Conservation (phyloP, 2,329 filamentous ascomycete species). For the Neurospora crassa region DNA sequence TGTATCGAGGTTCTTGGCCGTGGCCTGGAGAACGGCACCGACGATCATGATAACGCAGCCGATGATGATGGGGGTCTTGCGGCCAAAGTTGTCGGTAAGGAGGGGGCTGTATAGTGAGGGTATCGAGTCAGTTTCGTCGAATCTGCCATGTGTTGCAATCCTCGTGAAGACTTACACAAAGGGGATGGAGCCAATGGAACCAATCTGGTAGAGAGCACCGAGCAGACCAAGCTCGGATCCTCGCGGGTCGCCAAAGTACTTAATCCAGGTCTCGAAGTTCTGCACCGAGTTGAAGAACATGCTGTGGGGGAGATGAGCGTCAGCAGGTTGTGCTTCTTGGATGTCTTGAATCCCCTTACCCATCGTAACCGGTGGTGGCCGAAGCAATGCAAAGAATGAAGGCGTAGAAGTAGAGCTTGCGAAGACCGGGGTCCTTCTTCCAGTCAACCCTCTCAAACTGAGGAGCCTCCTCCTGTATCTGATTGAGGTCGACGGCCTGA, state of each 20-base stretch:
- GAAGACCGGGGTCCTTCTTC: slow-evolving; percentile 44
- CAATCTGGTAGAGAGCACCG: slow-evolving; percentile 49
- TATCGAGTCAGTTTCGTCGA: slow-evolving; percentile 1
- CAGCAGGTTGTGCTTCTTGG: neutral
- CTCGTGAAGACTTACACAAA: slow-evolving; percentile 32
- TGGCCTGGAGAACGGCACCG: slow-evolving; percentile 47
- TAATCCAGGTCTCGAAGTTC: slow-evolving; percentile 34
- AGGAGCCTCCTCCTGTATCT: slow-evolving; percentile 38
- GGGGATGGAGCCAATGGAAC: slow-evolving; percentile 46
- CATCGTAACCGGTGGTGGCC: slow-evolving; percentile 47
- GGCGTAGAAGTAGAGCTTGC: slow-evolving; percentile 45
- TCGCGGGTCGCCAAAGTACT: slow-evolving; percentile 37
- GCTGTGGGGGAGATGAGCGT: slow-evolving; percentile 17
- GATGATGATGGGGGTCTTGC: slow-evolving; percentile 41
- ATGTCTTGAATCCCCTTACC: slow-evolving; percentile 25
- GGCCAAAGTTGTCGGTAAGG: slow-evolving; percentile 44
- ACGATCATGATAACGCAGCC: slow-evolving; percentile 45
- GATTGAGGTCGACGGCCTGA: slow-evolving; percentile 10
- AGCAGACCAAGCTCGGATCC: slow-evolving; percentile 40
- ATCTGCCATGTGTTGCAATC: neutral
- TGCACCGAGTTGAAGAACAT: slow-evolving; percentile 37
- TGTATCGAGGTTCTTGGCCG: slow-evolving; percentile 33
- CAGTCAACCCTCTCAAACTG: slow-evolving; percentile 41
- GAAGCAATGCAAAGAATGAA: slow-evolving; percentile 43
- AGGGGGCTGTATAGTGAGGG: slow-evolving; percentile 29